Conservation (phyloP, 495 filamentous ascomycete species). For the Bathelium albidoporum region DNA sequence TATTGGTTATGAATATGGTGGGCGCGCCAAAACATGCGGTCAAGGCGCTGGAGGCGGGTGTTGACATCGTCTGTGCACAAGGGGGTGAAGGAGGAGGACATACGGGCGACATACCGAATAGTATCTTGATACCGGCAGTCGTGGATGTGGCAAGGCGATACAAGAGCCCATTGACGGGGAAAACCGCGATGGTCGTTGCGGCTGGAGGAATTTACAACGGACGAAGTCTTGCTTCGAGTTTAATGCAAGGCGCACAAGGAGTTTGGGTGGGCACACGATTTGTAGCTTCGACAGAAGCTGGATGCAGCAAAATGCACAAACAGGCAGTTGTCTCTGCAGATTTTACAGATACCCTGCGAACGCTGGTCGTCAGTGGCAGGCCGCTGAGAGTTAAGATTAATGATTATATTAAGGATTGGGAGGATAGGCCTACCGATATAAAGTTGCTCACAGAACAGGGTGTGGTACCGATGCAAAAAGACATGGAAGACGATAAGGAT, state of each 20-base stretch:
- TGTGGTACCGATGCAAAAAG: conserved; percentile 66
- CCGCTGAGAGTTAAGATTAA: conserved; percentile 73
- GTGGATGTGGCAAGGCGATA: conserved; percentile 35
- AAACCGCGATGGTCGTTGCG: conserved; percentile 33
- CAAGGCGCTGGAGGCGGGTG: conserved; percentile 69
- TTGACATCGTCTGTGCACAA: conserved; percentile 66
- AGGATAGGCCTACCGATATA: conserved; percentile 59
- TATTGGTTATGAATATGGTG: conserved; percentile 94
- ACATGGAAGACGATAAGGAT: conserved; percentile 68
- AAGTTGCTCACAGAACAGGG: conserved; percentile 60
- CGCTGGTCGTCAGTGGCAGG: conserved; percentile 67
- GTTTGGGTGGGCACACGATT: conserved; percentile 62
- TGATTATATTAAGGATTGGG: conserved; percentile 72
- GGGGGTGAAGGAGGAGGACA: conserved; percentile 36
- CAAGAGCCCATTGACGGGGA: conserved; percentile 33
- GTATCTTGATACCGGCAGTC: conserved; percentile 34
- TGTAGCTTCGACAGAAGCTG: conserved; percentile 67
- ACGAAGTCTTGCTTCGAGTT: conserved; percentile 30
- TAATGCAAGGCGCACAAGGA: conserved; percentile 34
- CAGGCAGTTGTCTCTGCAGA: conserved; percentile 62
- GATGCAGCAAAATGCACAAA: conserved; percentile 69
- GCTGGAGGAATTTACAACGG: conserved; percentile 35
- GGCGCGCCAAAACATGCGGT: conserved; percentile 76
- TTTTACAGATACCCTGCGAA: conserved; percentile 66
- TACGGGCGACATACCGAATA: conserved; percentile 34